A percentile compares a stretch with the other conserved stretches of the same genome.
These are phyloP conservation scores for Apium graveolens DNA, from an alignment of 129 eudicot genomes.

Conservation along the genomic window DNA sequence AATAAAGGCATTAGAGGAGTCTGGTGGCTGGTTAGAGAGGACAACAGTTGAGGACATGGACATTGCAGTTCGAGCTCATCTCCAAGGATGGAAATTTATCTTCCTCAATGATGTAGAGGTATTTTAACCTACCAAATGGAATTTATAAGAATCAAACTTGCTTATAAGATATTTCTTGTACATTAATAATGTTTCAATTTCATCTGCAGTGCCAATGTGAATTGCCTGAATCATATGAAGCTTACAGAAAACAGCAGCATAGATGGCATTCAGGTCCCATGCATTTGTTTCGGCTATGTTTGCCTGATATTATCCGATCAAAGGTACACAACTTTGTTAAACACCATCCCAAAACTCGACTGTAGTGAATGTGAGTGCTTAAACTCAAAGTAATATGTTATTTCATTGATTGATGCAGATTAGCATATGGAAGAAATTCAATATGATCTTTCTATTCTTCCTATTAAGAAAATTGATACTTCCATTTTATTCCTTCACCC, in stretches of 20 bases:
- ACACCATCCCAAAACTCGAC: neutral
- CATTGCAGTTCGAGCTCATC: constrained; percentile 93
- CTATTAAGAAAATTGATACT: constrained; percentile 65
- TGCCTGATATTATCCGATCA: constrained; percentile 63
- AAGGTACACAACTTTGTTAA: constrained; percentile 38
- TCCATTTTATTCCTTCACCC: constrained; percentile 86
- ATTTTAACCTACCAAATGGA: constrained; percentile 4
- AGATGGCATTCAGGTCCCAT: constrained; percentile 99
- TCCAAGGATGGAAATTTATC: constrained; percentile 86
- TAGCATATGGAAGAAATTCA: constrained; percentile 81
- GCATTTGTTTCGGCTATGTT: constrained; percentile 82
- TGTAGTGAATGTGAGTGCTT: neutral
- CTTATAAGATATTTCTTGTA: neutral
- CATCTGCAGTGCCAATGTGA: constrained; percentile 72
- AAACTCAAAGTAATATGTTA: neutral
- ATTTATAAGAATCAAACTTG: neutral
- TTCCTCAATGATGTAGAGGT: constrained; percentile 94
- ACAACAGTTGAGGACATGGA: constrained; percentile 98
- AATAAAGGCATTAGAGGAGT: constrained; percentile 81
- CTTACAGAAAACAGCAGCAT: constrained; percentile 87
- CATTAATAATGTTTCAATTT: neutral
- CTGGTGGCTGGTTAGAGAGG: constrained; percentile 95
- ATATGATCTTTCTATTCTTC: constrained; percentile 80
- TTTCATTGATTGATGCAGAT: constrained; percentile 45
- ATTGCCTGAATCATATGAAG: constrained; percentile 89